Percentiles rank a stretch among this genome's conserved stretches.
Evolutionary conservation across 306 rosid species (phyloP).

Genomic region (Pyrus betulifolia): DNA sequence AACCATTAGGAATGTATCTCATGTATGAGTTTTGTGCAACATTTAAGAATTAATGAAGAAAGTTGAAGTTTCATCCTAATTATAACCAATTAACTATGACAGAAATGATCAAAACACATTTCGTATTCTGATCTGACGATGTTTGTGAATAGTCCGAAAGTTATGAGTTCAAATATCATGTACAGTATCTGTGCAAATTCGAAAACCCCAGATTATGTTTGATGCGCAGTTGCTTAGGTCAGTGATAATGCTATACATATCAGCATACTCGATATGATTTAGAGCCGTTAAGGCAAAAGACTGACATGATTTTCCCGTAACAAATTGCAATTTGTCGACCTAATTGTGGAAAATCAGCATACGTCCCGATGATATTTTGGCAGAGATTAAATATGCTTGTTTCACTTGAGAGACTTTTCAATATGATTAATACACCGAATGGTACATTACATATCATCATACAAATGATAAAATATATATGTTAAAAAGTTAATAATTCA

Average conservation of each 20-base stretch:
- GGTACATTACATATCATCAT: fast-evolving
- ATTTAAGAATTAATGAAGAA: no score
- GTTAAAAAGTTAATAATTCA: no score
- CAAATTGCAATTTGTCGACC: neutral
- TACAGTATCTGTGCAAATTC: no score
- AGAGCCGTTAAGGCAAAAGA: neutral
- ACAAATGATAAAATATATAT: fast-evolving
- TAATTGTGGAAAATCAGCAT: neutral
- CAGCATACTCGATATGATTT: neutral
- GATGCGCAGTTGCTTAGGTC: neutral
- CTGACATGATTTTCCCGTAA: constrained; percentile 4
- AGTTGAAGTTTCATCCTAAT: no score
- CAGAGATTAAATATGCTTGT: neutral
- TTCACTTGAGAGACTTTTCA: no score
- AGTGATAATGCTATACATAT: neutral
- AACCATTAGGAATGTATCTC: no score
- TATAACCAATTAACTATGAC: no score
- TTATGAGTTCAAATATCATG: neutral
- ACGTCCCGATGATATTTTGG: no score
- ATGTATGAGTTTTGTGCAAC: no score
- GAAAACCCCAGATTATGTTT: no score
- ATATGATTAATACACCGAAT: fast-evolving
- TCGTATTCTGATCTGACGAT: neutral
- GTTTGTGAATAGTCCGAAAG: neutral
- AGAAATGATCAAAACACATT: no score